Evolutionary conservation across 2,329 filamentous ascomycete species (phyloP).

Genomic region (Emmonsia crescens): DNA sequence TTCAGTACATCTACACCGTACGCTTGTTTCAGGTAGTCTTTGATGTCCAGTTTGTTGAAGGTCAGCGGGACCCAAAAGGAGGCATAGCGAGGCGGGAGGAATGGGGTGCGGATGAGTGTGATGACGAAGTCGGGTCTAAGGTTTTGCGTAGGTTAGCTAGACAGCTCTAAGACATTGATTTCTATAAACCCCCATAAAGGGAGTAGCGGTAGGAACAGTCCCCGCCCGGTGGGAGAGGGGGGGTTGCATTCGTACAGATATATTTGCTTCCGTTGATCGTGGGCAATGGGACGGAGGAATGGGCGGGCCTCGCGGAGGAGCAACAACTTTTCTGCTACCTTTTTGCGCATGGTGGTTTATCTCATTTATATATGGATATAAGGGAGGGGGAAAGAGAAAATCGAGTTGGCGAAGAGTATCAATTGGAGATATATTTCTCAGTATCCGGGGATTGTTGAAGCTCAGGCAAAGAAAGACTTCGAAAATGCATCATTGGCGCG

Average conservation of each 20-base stretch:
- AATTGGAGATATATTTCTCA: neutral
- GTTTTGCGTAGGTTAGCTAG: neutral
- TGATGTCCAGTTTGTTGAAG: slow-evolving; percentile 93
- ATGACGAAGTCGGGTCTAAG: slow-evolving; percentile 69
- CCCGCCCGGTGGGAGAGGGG: neutral
- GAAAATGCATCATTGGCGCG: neutral
- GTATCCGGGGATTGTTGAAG: neutral
- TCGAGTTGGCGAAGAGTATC: neutral
- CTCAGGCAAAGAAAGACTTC: neutral
- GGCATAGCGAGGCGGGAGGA: slow-evolving; percentile 67
- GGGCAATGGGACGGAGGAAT: slow-evolving; percentile 9
- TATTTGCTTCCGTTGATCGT: slow-evolving; percentile 30
- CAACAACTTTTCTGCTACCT: neutral
- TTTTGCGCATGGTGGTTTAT: slow-evolving; percentile 4
- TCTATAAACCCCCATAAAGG: neutral
- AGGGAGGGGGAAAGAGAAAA: neutral
- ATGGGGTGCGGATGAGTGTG: slow-evolving; percentile 62
- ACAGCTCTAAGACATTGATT: neutral
- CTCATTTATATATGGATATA: neutral
- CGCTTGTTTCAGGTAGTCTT: slow-evolving; percentile 82
- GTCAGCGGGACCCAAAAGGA: slow-evolving; percentile 82
- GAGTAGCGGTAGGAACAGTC: neutral
- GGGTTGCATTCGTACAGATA: slow-evolving; percentile 31
- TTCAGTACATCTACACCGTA: slow-evolving; percentile 65
- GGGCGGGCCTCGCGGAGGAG: neutral